Evolutionary conservation across 805 yeast species (phyloP).

Genomic region (Nakazawaea wickerhamii): DNA sequence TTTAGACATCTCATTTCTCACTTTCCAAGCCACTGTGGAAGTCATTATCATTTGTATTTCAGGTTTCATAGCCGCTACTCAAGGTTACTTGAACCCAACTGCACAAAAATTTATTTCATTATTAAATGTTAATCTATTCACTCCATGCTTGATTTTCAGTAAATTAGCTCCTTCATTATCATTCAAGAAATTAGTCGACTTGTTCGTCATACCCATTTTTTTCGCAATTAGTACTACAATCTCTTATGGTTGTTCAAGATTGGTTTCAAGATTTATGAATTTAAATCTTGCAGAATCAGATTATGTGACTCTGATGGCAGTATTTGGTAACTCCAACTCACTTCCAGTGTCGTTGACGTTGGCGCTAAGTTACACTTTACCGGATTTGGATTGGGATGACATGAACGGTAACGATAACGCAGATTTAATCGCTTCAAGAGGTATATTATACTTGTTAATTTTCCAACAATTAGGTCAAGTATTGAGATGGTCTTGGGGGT

Average conservation of each 20-base stretch:
- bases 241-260: constrained; percentile 56
- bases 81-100: constrained; percentile 60
- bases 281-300: constrained; percentile 75
- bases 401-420: constrained; percentile 53
- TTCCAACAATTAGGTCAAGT: constrained; percentile 83
- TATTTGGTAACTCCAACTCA: constrained; percentile 92
- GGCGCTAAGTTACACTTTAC: constrained; percentile 70
- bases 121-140: constrained; percentile 85
- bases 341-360: constrained; percentile 88
- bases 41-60: constrained; percentile 82
- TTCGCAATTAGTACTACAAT: constrained; percentile 79
- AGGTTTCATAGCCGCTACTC: constrained; percentile 79
- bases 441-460: constrained; percentile 64
- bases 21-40: constrained; percentile 88
- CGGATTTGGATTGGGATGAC: constrained; percentile 72
- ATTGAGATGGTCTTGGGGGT: constrained; percentile 86
- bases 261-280: constrained; percentile 45
- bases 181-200: constrained; percentile 69
- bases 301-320: constrained; percentile 95
- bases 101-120: constrained; percentile 76
- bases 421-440: constrained; percentile 72
- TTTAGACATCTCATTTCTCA: constrained; percentile 51
- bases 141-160: constrained; percentile 90
- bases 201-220: constrained; percentile 78
- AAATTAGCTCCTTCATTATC: constrained; percentile 68